phyloP scores from a whole-genome alignment of 1,284 basidiomycete genomes.

The Chiua sp. region DNA sequence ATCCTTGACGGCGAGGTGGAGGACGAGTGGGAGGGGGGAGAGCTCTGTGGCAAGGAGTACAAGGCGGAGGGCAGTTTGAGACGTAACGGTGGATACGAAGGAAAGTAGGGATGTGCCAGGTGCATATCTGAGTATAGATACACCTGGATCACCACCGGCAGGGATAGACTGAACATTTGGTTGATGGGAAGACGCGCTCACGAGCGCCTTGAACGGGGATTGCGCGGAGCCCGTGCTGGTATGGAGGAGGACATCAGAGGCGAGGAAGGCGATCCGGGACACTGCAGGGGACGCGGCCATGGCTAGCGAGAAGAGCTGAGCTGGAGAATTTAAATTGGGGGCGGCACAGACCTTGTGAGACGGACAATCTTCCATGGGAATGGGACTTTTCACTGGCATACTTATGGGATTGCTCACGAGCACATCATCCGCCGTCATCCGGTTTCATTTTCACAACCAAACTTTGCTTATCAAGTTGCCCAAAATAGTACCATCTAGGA shows the following conservation, averaged over 20 bases:
- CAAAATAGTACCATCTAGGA: not conserved
- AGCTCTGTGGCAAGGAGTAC: constrained; percentile 54
- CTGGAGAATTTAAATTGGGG: not conserved
- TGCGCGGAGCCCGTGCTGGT: constrained; percentile 35
- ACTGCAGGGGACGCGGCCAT: constrained; percentile 51
- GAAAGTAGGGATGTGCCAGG: constrained; percentile 51
- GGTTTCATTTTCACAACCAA: constrained; percentile 7
- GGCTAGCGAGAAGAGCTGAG: constrained; percentile 17
- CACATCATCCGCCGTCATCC: constrained; percentile 35
- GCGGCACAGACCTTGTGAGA: constrained; percentile 6
- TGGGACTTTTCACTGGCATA: constrained; percentile 3
- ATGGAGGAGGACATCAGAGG: constrained; percentile 70
- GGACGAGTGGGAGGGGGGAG: constrained; percentile 49
- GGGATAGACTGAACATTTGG: constrained; percentile 55
- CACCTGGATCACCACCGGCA: constrained; percentile 62
- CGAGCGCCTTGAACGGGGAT: constrained; percentile 44
- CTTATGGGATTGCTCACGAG: constrained; percentile 26
- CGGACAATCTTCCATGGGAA: not conserved
- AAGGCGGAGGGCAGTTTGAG: constrained; percentile 45
- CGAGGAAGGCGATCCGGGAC: constrained; percentile 69
- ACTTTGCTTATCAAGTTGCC: not conserved
- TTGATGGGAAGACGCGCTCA: constrained; percentile 20
- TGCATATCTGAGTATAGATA: constrained; percentile 51
- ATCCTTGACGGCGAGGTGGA: constrained; percentile 54
- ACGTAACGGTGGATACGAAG: constrained; percentile 43